These are phyloP conservation scores for Bocquillonia castaneifolia DNA, from an alignment of 441 rosid genomes.

Conservation along the genomic window DNA sequence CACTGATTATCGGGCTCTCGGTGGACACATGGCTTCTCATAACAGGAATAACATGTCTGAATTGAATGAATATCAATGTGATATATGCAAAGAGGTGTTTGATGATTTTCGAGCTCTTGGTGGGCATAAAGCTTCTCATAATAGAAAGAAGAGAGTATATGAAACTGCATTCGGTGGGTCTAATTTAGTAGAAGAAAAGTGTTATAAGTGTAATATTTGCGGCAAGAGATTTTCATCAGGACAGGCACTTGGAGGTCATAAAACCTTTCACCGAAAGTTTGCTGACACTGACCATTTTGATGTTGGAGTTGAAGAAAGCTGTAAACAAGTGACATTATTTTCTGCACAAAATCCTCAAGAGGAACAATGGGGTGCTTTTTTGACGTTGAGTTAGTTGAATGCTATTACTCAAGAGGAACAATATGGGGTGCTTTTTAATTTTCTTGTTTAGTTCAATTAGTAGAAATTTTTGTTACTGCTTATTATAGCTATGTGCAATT, in stretches of 20 bases:
- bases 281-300: too few species aligned
- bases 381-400: too few species aligned
- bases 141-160: neutral
- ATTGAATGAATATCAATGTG: neutral
- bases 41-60: neutral
- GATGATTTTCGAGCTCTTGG: slow-evolving; percentile 8
- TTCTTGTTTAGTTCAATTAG: too few species aligned
- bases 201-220: slow-evolving; percentile 2
- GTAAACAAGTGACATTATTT: too few species aligned
- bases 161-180: neutral
- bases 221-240: slow-evolving; percentile 1
- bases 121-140: slow-evolving; percentile 6
- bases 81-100: neutral
- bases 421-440: too few species aligned
- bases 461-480: too few species aligned
- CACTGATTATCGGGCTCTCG: neutral
- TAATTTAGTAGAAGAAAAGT: neutral
- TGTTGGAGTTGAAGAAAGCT: too few species aligned
- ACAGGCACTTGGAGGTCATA: slow-evolving; percentile 15
- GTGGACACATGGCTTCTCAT: slow-evolving; percentile 6
- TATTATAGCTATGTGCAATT: too few species aligned
- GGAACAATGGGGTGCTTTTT: too few species aligned
- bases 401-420: too few species aligned
- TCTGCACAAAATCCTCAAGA: too few species aligned
- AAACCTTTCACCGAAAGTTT: slow-evolving; percentile 8